A percentile compares a stretch with the other conserved stretches of the same genome.
Evolutionary conservation across 2,329 filamentous ascomycete species (phyloP).

Genomic region (Pseudopithomyces chartarum): DNA sequence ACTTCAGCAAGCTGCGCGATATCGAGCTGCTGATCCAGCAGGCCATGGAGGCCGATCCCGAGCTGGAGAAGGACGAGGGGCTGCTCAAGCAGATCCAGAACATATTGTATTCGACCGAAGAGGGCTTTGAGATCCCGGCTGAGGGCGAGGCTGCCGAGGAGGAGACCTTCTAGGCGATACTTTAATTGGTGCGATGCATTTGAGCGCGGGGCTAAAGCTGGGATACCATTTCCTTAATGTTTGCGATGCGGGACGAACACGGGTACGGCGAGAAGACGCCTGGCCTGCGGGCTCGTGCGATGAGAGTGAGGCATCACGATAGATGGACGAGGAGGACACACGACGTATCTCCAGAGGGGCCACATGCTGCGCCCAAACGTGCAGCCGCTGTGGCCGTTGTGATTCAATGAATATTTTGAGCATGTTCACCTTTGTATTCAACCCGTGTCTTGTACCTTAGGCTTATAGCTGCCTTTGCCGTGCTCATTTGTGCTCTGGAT

Average conservation of each 20-base stretch:
- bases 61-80: conserved; percentile 91
- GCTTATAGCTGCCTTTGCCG: too few relatives aligned
- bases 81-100: conserved; percentile 95
- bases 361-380: background rate
- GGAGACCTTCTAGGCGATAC: conserved; percentile 55
- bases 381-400: background rate
- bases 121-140: conserved; percentile 81
- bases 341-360: background rate
- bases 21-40: conserved; percentile 95
- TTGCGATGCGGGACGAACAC: conserved; percentile 22
- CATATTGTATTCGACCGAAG: conserved; percentile 95
- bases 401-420: conserved; percentile 5
- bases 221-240: conserved; percentile 37
- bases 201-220: conserved; percentile 30
- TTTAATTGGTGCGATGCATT: conserved; percentile 38
- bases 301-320: background rate
- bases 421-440: background rate
- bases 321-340: background rate
- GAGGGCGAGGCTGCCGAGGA: conserved; percentile 78
- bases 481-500: background rate
- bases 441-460: background rate
- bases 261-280: background rate
- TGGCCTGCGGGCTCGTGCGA: background rate
- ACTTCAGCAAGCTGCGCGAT: conserved; percentile 97
- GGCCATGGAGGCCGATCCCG: conserved; percentile 88